These are phyloP conservation scores for Xerocomellus chrysenteron DNA, from an alignment of 768 basidiomycete genomes.

Conservation along the genomic window DNA sequence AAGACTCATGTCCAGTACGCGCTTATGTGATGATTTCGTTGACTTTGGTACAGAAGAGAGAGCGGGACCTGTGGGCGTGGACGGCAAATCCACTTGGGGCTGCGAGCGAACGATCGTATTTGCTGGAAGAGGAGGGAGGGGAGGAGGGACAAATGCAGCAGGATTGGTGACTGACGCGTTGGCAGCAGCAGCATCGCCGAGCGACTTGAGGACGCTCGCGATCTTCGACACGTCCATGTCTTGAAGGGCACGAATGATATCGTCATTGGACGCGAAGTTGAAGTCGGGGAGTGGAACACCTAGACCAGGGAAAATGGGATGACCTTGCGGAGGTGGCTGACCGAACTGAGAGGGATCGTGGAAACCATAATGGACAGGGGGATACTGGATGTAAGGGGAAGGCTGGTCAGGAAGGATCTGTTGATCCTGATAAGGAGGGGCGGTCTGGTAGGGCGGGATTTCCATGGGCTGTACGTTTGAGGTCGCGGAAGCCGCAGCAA, in stretches of 20 bases:
- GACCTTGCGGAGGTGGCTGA: conserved; percentile 28
- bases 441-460: conserved; percentile 27
- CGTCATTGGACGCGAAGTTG: conserved; percentile 61
- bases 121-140: conserved; percentile 24
- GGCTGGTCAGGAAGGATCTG: conserved; percentile 29
- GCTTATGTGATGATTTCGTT: conserved; percentile 36
- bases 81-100: conserved; percentile 42
- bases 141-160: conserved; percentile 22
- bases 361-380: conserved; percentile 30
- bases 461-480: conserved; percentile 34
- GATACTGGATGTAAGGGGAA: conserved; percentile 29
- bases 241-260: conserved; percentile 70
- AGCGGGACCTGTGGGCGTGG: conserved; percentile 40
- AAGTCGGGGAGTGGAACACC: conserved; percentile 34
- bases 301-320: conserved; percentile 24
- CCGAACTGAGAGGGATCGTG: conserved; percentile 29
- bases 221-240: conserved; percentile 69
- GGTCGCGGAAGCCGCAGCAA: conserved; percentile 60
- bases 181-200: conserved; percentile 57
- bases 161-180: conserved; percentile 30
- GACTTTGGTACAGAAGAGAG: conserved; percentile 40
- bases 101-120: conserved; percentile 33
- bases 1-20: conserved; percentile 44
- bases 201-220: conserved; percentile 60
- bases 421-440: conserved; percentile 36